phyloP scores from a whole-genome alignment of 306 rosid species.

The Pyrus betulifolia region DNA sequence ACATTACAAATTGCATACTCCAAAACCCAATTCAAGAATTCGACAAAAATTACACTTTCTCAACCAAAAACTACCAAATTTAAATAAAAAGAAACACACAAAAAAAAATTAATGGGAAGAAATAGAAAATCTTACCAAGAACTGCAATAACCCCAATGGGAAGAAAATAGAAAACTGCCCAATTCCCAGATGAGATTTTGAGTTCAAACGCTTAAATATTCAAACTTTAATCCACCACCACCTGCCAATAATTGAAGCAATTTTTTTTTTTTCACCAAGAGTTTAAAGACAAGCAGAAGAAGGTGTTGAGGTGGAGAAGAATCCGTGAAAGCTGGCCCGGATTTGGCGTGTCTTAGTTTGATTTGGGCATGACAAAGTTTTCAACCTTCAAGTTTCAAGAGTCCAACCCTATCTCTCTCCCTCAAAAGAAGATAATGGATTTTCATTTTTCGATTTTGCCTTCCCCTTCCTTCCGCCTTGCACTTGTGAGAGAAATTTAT shows the following conservation, averaged over 20 bases:
- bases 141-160: background rate
- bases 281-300: slow-evolving; percentile 4
- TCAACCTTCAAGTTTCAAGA: slow-evolving; percentile 5
- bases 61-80: background rate
- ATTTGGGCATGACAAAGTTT: slow-evolving; percentile 9
- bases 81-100: background rate
- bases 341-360: slow-evolving; percentile 17
- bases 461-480: background rate
- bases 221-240: slow-evolving; percentile 4
- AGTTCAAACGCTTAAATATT: background rate
- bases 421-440: background rate
- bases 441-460: background rate
- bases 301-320: slow-evolving; percentile 19
- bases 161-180: background rate
- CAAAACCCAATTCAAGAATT: background rate
- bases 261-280: background rate
- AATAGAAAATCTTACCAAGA: slow-evolving; percentile 3
- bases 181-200: slow-evolving; percentile 23
- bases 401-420: background rate
- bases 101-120: background rate
- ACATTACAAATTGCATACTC: background rate
- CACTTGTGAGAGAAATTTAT: background rate
- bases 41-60: background rate
- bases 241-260: slow-evolving; percentile 19
- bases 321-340: slow-evolving; percentile 25